Evolutionary conservation across 768 basidiomycete species (phyloP).

Genomic region (Psilocybe cyanescens): DNA sequence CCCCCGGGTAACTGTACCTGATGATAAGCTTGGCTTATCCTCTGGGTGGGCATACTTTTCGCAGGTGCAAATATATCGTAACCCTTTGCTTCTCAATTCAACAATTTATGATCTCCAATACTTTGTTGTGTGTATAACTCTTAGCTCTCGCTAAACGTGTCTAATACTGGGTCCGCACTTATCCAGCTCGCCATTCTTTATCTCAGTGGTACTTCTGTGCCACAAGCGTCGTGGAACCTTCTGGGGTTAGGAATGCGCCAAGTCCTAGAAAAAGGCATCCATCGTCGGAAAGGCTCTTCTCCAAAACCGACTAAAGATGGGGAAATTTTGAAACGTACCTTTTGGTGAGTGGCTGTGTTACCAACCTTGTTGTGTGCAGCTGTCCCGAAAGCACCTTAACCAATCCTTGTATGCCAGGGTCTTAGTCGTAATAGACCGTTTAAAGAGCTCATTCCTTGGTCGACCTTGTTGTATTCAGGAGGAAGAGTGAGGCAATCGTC

Average conservation of each 20-base stretch:
- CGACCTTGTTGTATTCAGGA: conserved; percentile 70
- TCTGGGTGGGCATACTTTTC: conserved; percentile 63
- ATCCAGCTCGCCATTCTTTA: conserved; percentile 32
- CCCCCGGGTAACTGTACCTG: conserved; percentile 37
- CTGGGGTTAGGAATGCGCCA: conserved; percentile 60
- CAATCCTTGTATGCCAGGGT: conserved; percentile 26
- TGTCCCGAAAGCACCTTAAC: too few relatives aligned
- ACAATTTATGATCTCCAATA: conserved; percentile 75
- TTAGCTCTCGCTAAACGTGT: conserved; percentile 26
- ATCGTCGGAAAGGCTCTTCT: conserved; percentile 48
- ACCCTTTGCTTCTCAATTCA: conserved; percentile 59
- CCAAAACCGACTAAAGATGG: conserved; percentile 41
- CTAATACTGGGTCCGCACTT: background rate
- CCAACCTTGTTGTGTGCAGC: too few relatives aligned
- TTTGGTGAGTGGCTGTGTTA: conserved; percentile 40
- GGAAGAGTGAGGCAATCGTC: conserved; percentile 53
- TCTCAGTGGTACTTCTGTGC: conserved; percentile 46
- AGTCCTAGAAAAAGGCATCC: conserved; percentile 68
- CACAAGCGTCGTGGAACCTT: conserved; percentile 59
- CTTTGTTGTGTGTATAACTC: conserved; percentile 48
- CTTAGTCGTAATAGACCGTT: conserved; percentile 29
- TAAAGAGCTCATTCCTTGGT: conserved; percentile 55
- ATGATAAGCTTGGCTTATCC: conserved; percentile 43
- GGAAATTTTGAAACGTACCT: conserved; percentile 64
- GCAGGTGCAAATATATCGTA: conserved; percentile 65